These are phyloP conservation scores for Capronia americana DNA, from an alignment of 2,329 filamentous ascomycete genomes.

Conservation along the genomic window DNA sequence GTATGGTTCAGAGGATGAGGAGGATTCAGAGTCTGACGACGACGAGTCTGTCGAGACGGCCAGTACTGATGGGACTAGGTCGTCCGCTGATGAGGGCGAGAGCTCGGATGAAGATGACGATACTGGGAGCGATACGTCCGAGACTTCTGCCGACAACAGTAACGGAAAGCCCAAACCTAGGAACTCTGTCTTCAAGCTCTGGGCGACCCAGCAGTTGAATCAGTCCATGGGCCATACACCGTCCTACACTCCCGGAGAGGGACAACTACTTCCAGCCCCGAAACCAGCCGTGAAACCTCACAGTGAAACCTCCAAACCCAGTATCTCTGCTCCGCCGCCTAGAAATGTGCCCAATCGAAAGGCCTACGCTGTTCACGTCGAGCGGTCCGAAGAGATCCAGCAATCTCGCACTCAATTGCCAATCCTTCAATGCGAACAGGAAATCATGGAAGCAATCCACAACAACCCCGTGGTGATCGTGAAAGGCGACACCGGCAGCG, in stretches of 20 bases:
- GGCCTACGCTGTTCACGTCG: constrained; percentile 75
- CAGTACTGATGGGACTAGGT: constrained; percentile 21
- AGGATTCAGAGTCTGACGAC: constrained; percentile 29
- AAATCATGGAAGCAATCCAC: constrained; percentile 96
- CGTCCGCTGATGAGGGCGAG: constrained; percentile 40
- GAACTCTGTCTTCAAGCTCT: constrained; percentile 83
- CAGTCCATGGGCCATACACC: constrained; percentile 73
- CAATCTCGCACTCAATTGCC: constrained; percentile 79
- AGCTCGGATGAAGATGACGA: constrained; percentile 43
- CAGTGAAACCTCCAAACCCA: constrained; percentile 12
- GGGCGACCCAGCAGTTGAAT: constrained; percentile 87
- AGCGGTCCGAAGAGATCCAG: constrained; percentile 75
- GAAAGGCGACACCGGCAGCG: constrained; percentile 93
- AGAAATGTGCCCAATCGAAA: constrained; percentile 58
- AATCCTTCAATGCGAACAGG: constrained; percentile 93
- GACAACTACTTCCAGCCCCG: constrained; percentile 46
- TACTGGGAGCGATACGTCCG: constrained; percentile 39
- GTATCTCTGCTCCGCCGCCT: background rate
- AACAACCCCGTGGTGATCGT: constrained; percentile 89
- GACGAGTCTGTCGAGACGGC: constrained; percentile 41
- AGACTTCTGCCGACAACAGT: constrained; percentile 45
- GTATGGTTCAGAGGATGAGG: constrained; percentile 33
- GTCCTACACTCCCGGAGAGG: constrained; percentile 47
- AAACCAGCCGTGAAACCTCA: constrained; percentile 17
- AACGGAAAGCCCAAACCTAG: constrained; percentile 49